Percentiles rank a stretch among this genome's conserved stretches.
phyloP scores from a whole-genome alignment of 805 yeast species.

The Vanderwaltozyma yarrowii region DNA sequence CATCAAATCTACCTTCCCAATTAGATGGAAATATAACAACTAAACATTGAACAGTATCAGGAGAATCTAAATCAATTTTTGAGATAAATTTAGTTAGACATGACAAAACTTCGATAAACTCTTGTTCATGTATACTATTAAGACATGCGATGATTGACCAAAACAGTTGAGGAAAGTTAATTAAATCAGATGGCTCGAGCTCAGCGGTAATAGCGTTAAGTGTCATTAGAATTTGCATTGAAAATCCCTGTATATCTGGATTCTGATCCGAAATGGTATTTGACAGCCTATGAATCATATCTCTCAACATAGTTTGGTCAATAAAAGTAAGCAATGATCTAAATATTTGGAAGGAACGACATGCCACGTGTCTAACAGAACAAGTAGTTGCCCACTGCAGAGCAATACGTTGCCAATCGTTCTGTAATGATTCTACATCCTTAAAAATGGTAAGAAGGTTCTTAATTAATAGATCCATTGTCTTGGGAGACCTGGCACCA shows the following conservation, averaged over 20 bases:
- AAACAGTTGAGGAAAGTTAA: constrained; percentile 84
- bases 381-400: constrained; percentile 95
- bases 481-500: constrained; percentile 77
- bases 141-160: constrained; percentile 94
- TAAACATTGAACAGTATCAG: constrained; percentile 74
- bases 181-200: constrained; percentile 62
- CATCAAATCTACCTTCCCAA: constrained; percentile 93
- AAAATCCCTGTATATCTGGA: constrained; percentile 86
- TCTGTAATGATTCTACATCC: constrained; percentile 44
- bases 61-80: constrained; percentile 77
- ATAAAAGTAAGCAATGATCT: constrained; percentile 71
- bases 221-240: constrained; percentile 96
- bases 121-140: constrained; percentile 84
- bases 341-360: constrained; percentile 90
- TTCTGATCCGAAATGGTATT: constrained; percentile 88
- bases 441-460: constrained; percentile 50
- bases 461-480: constrained; percentile 68
- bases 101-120: constrained; percentile 78
- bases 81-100: constrained; percentile 73
- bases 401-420: constrained; percentile 77
- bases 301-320: constrained; percentile 82
- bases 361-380: constrained; percentile 93
- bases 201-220: constrained; percentile 86
- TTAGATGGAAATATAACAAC: constrained; percentile 83
- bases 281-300: constrained; percentile 86